Evolutionary conservation across 2,329 filamentous ascomycete genomes (phyloP).

Genomic region (Penicillium psychrosexuale): DNA sequence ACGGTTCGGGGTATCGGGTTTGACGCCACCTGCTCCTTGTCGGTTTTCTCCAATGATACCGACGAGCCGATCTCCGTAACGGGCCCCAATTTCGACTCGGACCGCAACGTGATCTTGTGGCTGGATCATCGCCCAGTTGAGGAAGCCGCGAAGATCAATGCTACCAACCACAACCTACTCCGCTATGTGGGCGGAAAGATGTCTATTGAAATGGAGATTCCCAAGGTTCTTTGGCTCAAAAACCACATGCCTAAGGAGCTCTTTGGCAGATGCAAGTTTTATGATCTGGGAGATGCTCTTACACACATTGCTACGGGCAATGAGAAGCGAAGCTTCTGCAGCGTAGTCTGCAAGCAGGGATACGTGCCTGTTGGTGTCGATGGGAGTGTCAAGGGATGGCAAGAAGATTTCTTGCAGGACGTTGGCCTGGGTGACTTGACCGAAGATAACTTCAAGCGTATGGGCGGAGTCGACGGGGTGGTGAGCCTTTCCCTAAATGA

Average conservation of each 20-base stretch:
- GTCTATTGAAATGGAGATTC: constrained; percentile 99
- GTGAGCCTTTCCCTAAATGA: constrained; percentile 59
- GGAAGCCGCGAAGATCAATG: constrained; percentile 91
- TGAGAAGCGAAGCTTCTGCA: constrained; percentile 91
- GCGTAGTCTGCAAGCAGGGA: constrained; percentile 94
- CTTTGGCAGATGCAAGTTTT: constrained; percentile 94
- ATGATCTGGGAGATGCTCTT: constrained; percentile 87
- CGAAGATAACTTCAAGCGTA: constrained; percentile 83
- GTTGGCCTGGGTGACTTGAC: constrained; percentile 84
- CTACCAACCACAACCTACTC: constrained; percentile 84
- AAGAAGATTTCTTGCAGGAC: constrained; percentile 83
- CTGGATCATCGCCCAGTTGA: constrained; percentile 89
- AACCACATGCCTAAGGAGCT: constrained; percentile 93
- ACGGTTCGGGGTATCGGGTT: constrained; percentile 90
- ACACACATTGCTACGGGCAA: constrained; percentile 92
- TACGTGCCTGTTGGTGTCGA: constrained; percentile 96
- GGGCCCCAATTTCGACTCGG: constrained; percentile 79
- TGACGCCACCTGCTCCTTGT: constrained; percentile 95
- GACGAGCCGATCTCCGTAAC: constrained; percentile 91
- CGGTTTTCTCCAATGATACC: constrained; percentile 84
- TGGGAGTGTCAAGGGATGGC: constrained; percentile 96
- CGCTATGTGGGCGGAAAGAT: constrained; percentile 96
- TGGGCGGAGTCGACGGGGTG: constrained; percentile 92
- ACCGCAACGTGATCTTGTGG: constrained; percentile 96
- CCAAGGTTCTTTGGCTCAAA: constrained; percentile 97